Conservation (phyloP, 768 basidiomycete genomes). For the Suillus lakei region DNA sequence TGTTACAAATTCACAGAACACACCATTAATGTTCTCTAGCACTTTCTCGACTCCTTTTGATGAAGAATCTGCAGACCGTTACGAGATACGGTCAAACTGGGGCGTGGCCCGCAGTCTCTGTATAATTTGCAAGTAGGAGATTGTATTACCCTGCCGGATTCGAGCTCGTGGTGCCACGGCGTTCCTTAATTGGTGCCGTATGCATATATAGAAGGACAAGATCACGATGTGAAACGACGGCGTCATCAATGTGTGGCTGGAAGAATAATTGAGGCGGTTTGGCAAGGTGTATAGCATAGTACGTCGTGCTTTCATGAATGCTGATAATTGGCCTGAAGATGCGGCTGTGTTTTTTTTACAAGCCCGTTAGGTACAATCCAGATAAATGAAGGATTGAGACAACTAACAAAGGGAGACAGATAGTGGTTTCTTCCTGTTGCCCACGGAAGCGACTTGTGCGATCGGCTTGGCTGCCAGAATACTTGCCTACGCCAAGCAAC, state of each 20-base stretch:
- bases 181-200: background rate
- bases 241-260: background rate
- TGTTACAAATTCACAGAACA: background rate
- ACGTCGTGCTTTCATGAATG: background rate
- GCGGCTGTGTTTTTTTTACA: background rate
- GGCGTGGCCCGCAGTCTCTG: background rate
- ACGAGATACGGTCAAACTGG: background rate
- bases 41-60: conserved; percentile 3
- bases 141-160: background rate
- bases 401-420: background rate
- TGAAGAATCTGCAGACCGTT: background rate
- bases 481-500: background rate
- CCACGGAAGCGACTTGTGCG: background rate
- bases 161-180: background rate
- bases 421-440: background rate
- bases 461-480: background rate
- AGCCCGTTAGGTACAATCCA: background rate
- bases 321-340: background rate
- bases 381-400: background rate
- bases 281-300: background rate
- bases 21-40: background rate
- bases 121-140: background rate
- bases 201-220: conserved; percentile 1
- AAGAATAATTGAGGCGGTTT: background rate
- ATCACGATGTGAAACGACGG: conserved; percentile 2